These are phyloP conservation scores for Neurospora sp. DNA, from an alignment of 2,329 filamentous ascomycete genomes.

Conservation along the genomic window DNA sequence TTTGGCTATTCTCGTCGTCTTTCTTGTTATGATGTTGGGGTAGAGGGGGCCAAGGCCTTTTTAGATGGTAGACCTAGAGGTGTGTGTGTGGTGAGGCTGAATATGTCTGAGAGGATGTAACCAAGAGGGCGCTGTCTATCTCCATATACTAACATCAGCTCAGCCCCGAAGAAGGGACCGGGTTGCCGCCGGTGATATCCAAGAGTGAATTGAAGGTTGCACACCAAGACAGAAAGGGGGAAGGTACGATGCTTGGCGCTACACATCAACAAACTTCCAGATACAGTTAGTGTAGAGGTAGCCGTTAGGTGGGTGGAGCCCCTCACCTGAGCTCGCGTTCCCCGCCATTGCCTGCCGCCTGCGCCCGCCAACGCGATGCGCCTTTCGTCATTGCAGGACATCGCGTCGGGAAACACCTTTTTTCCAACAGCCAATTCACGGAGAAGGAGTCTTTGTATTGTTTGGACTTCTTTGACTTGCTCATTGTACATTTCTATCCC, in stretches of 20 bases:
- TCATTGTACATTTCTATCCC: background rate
- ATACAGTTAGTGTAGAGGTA: background rate
- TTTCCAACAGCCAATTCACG: background rate
- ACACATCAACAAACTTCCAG: background rate
- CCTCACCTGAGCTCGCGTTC: slow-evolving; percentile 3
- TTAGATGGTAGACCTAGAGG: background rate
- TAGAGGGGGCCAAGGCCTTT: background rate
- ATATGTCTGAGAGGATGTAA: background rate
- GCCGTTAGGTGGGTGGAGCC: background rate
- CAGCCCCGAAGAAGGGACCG: too few species aligned
- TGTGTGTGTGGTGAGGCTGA: background rate
- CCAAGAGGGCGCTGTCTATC: background rate
- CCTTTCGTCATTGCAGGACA: background rate
- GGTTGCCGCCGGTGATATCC: too few species aligned
- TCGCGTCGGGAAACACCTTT: background rate
- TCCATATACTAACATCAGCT: too few species aligned
- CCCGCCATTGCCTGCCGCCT: background rate
- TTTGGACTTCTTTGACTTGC: background rate
- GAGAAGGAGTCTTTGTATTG: background rate
- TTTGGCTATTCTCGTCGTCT: background rate
- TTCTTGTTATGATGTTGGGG: background rate
- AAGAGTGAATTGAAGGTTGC: too few species aligned
- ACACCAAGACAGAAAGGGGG: background rate
- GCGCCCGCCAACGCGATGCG: background rate
- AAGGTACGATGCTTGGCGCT: background rate